Base-by-base conservation (phyloP, 2,329 filamentous ascomycete species). In the Monilinia aucupariae region DNA sequence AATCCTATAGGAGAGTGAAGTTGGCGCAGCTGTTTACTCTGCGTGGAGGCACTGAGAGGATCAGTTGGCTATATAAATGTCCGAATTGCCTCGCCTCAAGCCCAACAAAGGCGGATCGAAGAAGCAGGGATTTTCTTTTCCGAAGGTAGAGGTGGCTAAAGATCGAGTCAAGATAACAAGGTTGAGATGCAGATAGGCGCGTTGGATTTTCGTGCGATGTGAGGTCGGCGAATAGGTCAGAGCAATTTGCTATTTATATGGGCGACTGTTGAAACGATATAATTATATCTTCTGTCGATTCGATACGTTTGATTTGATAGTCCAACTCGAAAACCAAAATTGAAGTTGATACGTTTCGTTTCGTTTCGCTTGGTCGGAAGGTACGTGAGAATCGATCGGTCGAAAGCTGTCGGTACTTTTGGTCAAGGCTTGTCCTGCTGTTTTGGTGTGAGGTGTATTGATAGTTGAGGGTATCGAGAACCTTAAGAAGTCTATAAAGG, bases 21-120 rank as follows among this genome's bases (percentile, higher is more conserved):
- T 58, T 62, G 60, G 60, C 60, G 60, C 60, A 58, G 60, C 60
- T 56, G 52, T 43, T 58, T 56, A 58, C 59, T 48, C 25, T 61
- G 39, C 50, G 59, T 55, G 50, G 41, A 58, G 43, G 51, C 50
- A 62, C 43, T 37, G 43, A 56, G 60, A 62, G 60, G 60, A 62
- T 62, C 60, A 58, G 60, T 49, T 58, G 51, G 60, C 52, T 62
- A 62, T 62, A 62, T 62, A 62, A 62, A 54, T 50, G 25, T 41
- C 30, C 32, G 32, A 62, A 50, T 56, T 62, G 60, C 45, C 51
- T 62, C n/a, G 51, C 60, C 52, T 37, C 60, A 58, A 50, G 43
- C 60, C 60, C 58, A 51, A 56, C 51, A 62, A 58, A 61, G 52
- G 60, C 52, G 51, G 60, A 58, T 49, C 32, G 20, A 47, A 49